Evolutionary conservation across 768 basidiomycete genomes (phyloP).

Genomic region (Exsudoporus frostii): DNA sequence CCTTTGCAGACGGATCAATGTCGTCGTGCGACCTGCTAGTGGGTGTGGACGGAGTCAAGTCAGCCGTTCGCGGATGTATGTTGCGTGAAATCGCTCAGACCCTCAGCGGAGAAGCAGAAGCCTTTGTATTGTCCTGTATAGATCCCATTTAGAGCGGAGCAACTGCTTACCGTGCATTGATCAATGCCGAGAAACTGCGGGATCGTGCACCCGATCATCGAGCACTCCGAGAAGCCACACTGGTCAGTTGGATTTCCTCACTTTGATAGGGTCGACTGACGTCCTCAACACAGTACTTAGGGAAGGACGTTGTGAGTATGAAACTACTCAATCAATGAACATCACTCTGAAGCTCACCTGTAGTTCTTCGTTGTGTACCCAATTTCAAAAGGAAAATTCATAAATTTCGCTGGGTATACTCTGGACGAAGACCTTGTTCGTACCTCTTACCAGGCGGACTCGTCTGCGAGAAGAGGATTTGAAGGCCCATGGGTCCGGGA

Average conservation of each 20-base stretch:
- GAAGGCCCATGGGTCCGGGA: conserved; percentile 47
- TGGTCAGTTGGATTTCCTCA: conserved; percentile 34
- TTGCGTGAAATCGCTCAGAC: conserved; percentile 30
- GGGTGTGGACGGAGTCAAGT: conserved; percentile 69
- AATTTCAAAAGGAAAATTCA: conserved; percentile 50
- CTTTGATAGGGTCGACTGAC: conserved; percentile 2
- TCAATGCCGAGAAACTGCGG: conserved; percentile 47
- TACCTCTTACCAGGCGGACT: conserved; percentile 34
- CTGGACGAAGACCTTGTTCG: conserved; percentile 49
- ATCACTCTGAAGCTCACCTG: not conserved
- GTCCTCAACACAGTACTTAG: conserved; percentile 47
- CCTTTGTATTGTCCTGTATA: conserved; percentile 40
- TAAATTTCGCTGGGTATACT: conserved; percentile 64
- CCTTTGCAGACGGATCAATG: conserved; percentile 60
- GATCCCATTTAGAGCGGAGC: conserved; percentile 60
- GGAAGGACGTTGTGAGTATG: conserved; percentile 43
- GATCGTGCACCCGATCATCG: conserved; percentile 45
- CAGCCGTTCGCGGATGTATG: conserved; percentile 40
- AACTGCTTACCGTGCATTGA: conserved; percentile 57
- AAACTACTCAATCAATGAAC: not conserved
- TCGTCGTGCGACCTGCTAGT: conserved; percentile 63
- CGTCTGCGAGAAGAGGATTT: conserved; percentile 15
- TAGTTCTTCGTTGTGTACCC: conserved; percentile 65
- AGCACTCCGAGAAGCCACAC: conserved; percentile 43
- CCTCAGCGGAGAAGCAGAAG: conserved; percentile 39